Conservation (phyloP, 2,329 filamentous ascomycete genomes). For the Huntiella omanensis region DNA sequence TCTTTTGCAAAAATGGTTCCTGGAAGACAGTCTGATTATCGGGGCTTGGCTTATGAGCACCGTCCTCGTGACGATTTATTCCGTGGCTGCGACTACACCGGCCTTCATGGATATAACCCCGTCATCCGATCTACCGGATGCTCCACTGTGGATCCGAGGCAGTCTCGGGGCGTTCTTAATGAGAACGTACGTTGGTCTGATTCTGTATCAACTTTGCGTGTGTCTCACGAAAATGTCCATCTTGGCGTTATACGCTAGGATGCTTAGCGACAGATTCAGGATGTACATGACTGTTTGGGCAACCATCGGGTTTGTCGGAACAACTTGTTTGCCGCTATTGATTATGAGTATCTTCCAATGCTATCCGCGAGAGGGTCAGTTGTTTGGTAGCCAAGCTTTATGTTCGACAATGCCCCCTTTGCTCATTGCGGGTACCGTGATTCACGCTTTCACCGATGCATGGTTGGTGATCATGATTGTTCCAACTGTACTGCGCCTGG, state of each 20-base stretch:
- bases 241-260: conserved; percentile 22
- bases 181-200: background rate
- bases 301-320: background rate
- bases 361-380: background rate
- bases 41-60: background rate
- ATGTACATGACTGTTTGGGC: background rate
- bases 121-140: background rate
- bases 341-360: background rate
- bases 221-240: conserved; percentile 23
- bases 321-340: background rate
- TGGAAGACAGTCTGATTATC: background rate
- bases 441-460: conserved; percentile 29
- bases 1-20: background rate
- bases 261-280: conserved; percentile 17
- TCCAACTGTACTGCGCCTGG: conserved; percentile 18
- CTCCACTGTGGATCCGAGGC: background rate
- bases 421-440: conserved; percentile 23
- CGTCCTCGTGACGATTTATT: background rate
- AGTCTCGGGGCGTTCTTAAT: background rate
- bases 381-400: background rate
- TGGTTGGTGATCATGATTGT: conserved; percentile 26
- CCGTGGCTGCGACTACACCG: background rate
- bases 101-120: background rate
- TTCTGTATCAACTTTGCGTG: conserved; percentile 18
- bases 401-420: conserved; percentile 16